A percentile compares a stretch with the other conserved stretches of the same genome.
phyloP scores from a whole-genome alignment of 164 flowering plant genomes.

The Taxillus chinensis region DNA sequence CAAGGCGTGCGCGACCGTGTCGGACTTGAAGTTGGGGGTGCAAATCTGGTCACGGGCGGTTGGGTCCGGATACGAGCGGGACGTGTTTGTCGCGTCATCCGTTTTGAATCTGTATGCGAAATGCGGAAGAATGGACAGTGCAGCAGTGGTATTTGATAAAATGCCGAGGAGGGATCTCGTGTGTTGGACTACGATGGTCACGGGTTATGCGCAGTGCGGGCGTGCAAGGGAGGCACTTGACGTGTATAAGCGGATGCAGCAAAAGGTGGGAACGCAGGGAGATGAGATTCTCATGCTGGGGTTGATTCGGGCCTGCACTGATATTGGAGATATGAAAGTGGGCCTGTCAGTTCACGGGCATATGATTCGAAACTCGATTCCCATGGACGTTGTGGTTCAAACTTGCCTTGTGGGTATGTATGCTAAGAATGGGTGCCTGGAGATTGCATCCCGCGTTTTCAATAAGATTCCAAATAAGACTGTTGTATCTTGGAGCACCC shows the following conservation, averaged over 20 bases:
- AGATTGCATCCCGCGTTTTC: slow-evolving; percentile 27
- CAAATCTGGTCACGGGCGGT: slow-evolving; percentile 25
- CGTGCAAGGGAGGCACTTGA: slow-evolving; percentile 31
- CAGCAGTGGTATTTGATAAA: slow-evolving; percentile 32
- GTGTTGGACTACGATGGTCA: slow-evolving; percentile 46
- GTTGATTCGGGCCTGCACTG: slow-evolving; percentile 41
- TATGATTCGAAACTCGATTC: slow-evolving; percentile 27
- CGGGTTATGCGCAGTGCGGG: slow-evolving; percentile 30
- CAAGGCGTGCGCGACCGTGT: slow-evolving; percentile 37
- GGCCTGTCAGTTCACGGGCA: slow-evolving; percentile 41
- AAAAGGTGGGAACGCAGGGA: slow-evolving; percentile 26
- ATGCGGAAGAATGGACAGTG: slow-evolving; percentile 45
- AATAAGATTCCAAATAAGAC: slow-evolving; percentile 22
- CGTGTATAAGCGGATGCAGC: slow-evolving; percentile 29
- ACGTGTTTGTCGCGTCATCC: slow-evolving; percentile 49
- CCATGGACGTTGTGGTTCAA: slow-evolving; percentile 23
- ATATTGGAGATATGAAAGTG: slow-evolving; percentile 25
- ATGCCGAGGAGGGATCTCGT: slow-evolving; percentile 39
- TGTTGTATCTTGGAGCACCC: slow-evolving; percentile 42
- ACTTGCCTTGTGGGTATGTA: slow-evolving; percentile 57
- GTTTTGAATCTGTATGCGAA: slow-evolving; percentile 41
- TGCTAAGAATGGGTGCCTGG: slow-evolving; percentile 40
- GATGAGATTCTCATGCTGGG: slow-evolving; percentile 45
- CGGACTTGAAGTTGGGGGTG: slow-evolving; percentile 31
- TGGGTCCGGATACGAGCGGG: slow-evolving; percentile 33